phyloP scores from a whole-genome alignment of 1,284 basidiomycete species.

The Earliella scabrosa region DNA sequence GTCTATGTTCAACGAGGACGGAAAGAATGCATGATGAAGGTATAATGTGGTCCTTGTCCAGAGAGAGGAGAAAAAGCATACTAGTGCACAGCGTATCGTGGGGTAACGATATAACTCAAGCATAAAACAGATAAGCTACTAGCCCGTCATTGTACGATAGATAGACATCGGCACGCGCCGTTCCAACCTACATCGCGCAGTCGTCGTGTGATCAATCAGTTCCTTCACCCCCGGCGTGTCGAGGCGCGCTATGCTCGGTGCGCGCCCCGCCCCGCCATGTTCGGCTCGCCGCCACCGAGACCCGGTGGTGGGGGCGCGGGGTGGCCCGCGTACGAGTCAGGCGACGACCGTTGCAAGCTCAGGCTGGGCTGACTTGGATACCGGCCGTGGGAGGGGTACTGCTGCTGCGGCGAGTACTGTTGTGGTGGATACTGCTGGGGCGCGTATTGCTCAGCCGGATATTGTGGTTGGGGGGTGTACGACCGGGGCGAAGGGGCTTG shows the following conservation, averaged over 20 bases:
- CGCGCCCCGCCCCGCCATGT: slow-evolving; percentile 27
- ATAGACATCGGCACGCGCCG: background rate
- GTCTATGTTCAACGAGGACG: background rate
- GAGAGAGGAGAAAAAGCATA: background rate
- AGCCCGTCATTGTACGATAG: slow-evolving; percentile 23
- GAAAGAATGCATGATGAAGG: background rate
- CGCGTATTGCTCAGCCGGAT: slow-evolving; percentile 18
- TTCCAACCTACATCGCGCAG: slow-evolving; percentile 23
- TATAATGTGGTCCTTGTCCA: background rate
- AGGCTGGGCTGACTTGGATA: slow-evolving; percentile 9
- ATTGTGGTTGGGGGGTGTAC: slow-evolving; percentile 40
- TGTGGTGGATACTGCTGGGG: background rate
- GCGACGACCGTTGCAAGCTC: slow-evolving; percentile 14
- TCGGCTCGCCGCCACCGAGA: slow-evolving; percentile 17
- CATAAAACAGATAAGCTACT: slow-evolving; percentile 19
- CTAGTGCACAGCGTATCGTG: slow-evolving; percentile 20
- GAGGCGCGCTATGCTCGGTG: slow-evolving; percentile 5
- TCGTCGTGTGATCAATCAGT: background rate
- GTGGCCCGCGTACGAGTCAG: slow-evolving; percentile 17
- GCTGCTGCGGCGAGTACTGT: slow-evolving; percentile 3
- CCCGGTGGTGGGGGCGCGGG: slow-evolving; percentile 27
- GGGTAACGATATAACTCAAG: slow-evolving; percentile 13
- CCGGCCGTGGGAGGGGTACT: slow-evolving; percentile 3
- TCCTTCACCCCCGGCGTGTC: too few relatives aligned
- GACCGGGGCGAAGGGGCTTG: slow-evolving; percentile 29